phyloP scores from a whole-genome alignment of 345 rosid genomes.

The Erucastrum elatum region DNA sequence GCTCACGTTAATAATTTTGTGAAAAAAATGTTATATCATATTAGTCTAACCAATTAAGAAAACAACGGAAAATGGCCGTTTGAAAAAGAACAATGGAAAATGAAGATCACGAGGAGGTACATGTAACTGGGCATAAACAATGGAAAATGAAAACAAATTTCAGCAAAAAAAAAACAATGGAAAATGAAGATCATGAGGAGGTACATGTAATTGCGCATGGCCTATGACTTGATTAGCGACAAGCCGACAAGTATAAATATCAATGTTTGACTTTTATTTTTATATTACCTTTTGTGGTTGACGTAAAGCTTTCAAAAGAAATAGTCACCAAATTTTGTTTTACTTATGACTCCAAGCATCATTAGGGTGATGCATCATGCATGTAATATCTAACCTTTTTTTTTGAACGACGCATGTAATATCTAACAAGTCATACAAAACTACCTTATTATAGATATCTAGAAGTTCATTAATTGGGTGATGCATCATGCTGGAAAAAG shows the following conservation, averaged over 20 bases:
- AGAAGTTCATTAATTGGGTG: background rate
- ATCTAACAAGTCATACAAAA: background rate
- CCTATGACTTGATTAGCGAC: background rate
- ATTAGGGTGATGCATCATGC: constrained; percentile 10
- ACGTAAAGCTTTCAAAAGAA: constrained; percentile 11
- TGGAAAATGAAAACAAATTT: background rate
- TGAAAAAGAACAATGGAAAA: background rate
- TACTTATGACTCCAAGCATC: background rate
- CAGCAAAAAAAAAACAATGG: background rate
- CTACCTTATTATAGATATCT: background rate
- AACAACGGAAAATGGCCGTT: background rate
- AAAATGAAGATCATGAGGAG: background rate
- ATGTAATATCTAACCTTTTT: background rate
- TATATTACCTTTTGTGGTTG: background rate
- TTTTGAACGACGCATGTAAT: no score
- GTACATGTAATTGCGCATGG: constrained; percentile 19
- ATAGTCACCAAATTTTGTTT: constrained; percentile 15
- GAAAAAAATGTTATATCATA: no score
- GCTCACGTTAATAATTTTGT: background rate
- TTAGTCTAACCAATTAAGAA: background rate
- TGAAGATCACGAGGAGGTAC: background rate
- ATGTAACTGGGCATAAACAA: constrained; percentile 6
- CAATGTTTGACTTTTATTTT: background rate
- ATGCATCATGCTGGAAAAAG: background rate
- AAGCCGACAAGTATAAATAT: background rate